A percentile compares a stretch with the other conserved stretches of the same genome.
Evolutionary conservation across 2,329 filamentous ascomycete species (phyloP).

Genomic region (Fusarium fracticaudum): DNA sequence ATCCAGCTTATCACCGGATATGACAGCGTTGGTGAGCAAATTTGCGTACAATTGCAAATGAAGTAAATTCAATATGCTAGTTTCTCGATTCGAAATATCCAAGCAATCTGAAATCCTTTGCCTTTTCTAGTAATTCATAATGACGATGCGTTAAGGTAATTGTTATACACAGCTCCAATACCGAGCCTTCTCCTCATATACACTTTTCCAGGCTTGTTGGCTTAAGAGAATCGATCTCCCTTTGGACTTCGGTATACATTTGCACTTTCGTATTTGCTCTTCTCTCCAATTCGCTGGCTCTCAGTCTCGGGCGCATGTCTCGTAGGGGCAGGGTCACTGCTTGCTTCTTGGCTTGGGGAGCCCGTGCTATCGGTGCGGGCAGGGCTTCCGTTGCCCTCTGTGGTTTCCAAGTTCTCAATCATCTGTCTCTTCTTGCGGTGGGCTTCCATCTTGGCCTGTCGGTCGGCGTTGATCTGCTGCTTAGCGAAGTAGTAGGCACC

Average conservation of each 20-base stretch:
- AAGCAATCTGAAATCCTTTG: neutral
- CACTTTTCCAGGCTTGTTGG: neutral
- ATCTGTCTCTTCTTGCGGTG: slow-evolving; percentile 70
- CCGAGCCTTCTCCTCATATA: slow-evolving; percentile 3
- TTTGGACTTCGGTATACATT: slow-evolving; percentile 80
- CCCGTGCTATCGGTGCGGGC: slow-evolving; percentile 66
- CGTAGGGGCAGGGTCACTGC: slow-evolving; percentile 84
- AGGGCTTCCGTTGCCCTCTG: slow-evolving; percentile 56
- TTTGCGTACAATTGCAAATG: neutral
- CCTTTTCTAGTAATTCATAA: slow-evolving; percentile 19
- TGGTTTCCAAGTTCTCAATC: slow-evolving; percentile 64
- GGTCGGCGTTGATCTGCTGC: slow-evolving; percentile 90
- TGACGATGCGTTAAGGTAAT: slow-evolving; percentile 14
- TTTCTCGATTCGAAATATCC: neutral
- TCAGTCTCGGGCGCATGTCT: slow-evolving; percentile 80
- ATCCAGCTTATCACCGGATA: slow-evolving; percentile 25
- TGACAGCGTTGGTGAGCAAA: slow-evolving; percentile 14
- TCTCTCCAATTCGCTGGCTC: slow-evolving; percentile 72
- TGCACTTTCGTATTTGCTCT: slow-evolving; percentile 88
- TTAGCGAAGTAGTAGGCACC: slow-evolving; percentile 97
- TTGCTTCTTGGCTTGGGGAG: slow-evolving; percentile 77
- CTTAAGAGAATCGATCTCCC: slow-evolving; percentile 82
- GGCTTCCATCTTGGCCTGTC: slow-evolving; percentile 75
- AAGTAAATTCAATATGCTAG: neutral
- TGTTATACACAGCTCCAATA: slow-evolving; percentile 39